These are phyloP conservation scores for Handroanthus guayacan DNA, from an alignment of 257 asterid species.

Conservation along the genomic window DNA sequence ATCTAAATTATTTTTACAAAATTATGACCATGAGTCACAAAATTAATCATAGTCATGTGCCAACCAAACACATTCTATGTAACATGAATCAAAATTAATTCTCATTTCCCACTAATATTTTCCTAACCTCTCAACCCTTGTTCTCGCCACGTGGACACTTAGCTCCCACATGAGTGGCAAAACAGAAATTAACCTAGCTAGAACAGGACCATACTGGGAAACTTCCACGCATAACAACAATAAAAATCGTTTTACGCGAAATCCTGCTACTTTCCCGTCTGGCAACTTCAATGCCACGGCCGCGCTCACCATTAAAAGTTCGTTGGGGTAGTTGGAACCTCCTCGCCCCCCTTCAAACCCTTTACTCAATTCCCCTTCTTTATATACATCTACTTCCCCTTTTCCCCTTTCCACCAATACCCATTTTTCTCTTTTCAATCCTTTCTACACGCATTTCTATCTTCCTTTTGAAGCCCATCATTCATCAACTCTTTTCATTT, in stretches of 20 bases:
- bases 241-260: constrained; percentile 25
- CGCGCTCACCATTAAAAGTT: constrained; percentile 54
- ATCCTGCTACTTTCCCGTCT: constrained; percentile 43
- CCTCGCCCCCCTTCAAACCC: not conserved
- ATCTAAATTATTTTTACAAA: too few relatives aligned
- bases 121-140: not conserved
- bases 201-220: not conserved
- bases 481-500: not conserved
- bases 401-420: constrained; percentile 25
- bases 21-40: too few relatives aligned
- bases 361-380: constrained; percentile 26
- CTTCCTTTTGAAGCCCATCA: not conserved
- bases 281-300: constrained; percentile 60
- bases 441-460: not conserved
- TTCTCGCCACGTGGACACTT: not conserved
- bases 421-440: not conserved
- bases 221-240: not conserved
- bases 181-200: not conserved
- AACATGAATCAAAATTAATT: too few relatives aligned
- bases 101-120: not conserved
- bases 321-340: constrained; percentile 72
- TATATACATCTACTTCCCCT: constrained; percentile 49
- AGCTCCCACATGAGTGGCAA: constrained; percentile 14
- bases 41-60: too few relatives aligned
- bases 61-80: too few relatives aligned